phyloP scores from a whole-genome alignment of 441 rosid species.

The Adansonia rubrostipa region DNA sequence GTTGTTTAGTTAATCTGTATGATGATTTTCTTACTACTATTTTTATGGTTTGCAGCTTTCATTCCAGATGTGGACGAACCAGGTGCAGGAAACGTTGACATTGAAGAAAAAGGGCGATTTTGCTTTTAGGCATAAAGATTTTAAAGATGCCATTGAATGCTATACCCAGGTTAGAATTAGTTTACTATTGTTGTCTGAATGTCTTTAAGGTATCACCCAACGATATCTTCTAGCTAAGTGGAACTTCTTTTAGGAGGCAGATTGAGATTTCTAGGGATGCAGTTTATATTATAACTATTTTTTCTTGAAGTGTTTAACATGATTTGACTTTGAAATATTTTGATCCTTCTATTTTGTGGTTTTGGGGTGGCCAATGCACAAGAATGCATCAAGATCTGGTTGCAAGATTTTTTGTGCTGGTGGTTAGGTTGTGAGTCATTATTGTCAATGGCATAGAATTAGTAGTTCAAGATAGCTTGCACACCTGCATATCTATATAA shows the following conservation, averaged over 20 bases:
- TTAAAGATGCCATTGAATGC: slow-evolving; percentile 62
- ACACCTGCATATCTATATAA: neutral
- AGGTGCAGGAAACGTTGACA: slow-evolving; percentile 85
- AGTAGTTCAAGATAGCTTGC: neutral
- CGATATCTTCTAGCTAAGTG: neutral
- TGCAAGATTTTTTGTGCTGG: neutral
- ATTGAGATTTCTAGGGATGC: slow-evolving; percentile 16
- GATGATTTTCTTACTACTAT: slow-evolving; percentile 21
- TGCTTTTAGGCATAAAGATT: slow-evolving; percentile 81
- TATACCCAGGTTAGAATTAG: slow-evolving; percentile 69
- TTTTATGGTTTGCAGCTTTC: slow-evolving; percentile 67
- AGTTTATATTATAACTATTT: neutral
- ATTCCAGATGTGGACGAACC: slow-evolving; percentile 96
- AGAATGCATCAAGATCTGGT: neutral
- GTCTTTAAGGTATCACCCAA: neutral
- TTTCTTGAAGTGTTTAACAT: neutral
- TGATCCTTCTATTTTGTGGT: neutral
- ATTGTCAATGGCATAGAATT: slow-evolving; percentile 6
- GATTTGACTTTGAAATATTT: slow-evolving; percentile 8
- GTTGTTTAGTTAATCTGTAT: neutral
- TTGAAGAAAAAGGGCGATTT: slow-evolving; percentile 85
- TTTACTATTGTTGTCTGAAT: neutral
- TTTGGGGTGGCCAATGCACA: neutral
- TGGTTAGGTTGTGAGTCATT: slow-evolving; percentile 15
- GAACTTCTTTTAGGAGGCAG: neutral